Evolutionary conservation across 352 stramenopile genomes (phyloP), one percentile per base, ranked within the genome.

Genomic region (Phytophthora pistaciae): DNA sequence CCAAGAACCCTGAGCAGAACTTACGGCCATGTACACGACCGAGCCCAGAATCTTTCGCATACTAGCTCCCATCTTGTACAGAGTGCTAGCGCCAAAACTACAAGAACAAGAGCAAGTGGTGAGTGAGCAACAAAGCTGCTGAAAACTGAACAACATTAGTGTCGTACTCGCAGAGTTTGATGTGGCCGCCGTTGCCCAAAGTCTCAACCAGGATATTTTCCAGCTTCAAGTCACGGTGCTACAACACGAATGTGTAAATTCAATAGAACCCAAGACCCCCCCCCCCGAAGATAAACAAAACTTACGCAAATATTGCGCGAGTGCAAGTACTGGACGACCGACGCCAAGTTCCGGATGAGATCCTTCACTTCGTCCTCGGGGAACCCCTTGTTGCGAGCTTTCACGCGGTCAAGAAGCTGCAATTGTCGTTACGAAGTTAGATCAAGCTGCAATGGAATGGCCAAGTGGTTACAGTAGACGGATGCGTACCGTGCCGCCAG

Each of bases 151-250:
- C 25, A 29, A 29, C 25, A 29, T 29, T 29, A 29, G 25, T 18
- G 5, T 66, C 84, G 29, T 80, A 95, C 88, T 95, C 88, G 85
- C 88, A 95, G 36, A 95, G 82, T 60, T 95, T 93, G 65, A 93
- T 88, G 53, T 79, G 73, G 5, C 78, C 82, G 3, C 81, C 84
- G 8, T 80, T 63, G 14, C 85, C 73, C 38, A 85, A 73, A 1
- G 67, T 74, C 23, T 94, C 82, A n/a, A 91, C 59, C n/a, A 95
- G 61, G 53, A 95, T 92, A 53, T 95, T 95, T 44, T 95, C 88
- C 0, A 95, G 75, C 58, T 95, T 95, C 18, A 95, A 40, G 56
- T 95, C 88, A 1, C 88, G 88, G 54, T 95, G 88, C 86, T 93
- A 54, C 20, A 42, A 50, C 14, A 29, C 25, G 25, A 29, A 29